phyloP scores from a whole-genome alignment of 139 green algal genomes.

The Micromonas pusilla region DNA sequence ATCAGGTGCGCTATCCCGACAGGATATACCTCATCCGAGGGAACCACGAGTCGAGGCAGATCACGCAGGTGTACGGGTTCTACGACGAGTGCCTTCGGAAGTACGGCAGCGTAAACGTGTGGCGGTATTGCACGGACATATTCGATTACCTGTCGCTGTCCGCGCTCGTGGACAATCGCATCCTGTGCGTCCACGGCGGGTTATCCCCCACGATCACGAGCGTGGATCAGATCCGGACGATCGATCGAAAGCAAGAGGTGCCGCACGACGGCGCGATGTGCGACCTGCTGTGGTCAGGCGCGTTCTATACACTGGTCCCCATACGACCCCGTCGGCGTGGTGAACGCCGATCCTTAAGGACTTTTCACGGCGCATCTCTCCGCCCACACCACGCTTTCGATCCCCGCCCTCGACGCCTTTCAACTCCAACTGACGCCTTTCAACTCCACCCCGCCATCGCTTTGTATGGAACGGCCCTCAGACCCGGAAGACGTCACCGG shows the following conservation, averaged over 20 bases:
- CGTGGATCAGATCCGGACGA: constrained; percentile 90
- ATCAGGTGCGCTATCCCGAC: constrained; percentile 54
- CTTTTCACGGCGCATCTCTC: too few relatives aligned
- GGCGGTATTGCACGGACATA: constrained; percentile 97
- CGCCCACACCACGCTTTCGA: too few relatives aligned
- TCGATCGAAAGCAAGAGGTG: constrained; percentile 97
- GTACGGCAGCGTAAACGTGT: constrained; percentile 95
- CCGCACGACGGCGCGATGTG: constrained; percentile 98
- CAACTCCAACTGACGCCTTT: too few relatives aligned
- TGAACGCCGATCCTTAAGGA: too few relatives aligned
- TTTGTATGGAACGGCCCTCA: too few relatives aligned
- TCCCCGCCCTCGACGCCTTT: too few relatives aligned
- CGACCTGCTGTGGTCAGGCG: constrained; percentile 85
- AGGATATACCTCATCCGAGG: constrained; percentile 54
- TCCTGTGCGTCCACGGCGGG: constrained; percentile 95
- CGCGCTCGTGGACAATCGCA: constrained; percentile 84
- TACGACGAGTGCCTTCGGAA: constrained; percentile 99
- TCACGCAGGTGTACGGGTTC: constrained; percentile 88
- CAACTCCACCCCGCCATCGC: too few relatives aligned
- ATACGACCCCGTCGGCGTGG: too few relatives aligned
- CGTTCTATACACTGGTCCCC: too few relatives aligned
- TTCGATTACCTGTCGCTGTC: constrained; percentile 92
- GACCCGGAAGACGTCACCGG: constrained; percentile 97
- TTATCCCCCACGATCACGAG: constrained; percentile 84
- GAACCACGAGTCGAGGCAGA: constrained; percentile 55